phyloP scores from a whole-genome alignment of 2,329 filamentous ascomycete species.

The Zelopaecilomyces penicillatus region DNA sequence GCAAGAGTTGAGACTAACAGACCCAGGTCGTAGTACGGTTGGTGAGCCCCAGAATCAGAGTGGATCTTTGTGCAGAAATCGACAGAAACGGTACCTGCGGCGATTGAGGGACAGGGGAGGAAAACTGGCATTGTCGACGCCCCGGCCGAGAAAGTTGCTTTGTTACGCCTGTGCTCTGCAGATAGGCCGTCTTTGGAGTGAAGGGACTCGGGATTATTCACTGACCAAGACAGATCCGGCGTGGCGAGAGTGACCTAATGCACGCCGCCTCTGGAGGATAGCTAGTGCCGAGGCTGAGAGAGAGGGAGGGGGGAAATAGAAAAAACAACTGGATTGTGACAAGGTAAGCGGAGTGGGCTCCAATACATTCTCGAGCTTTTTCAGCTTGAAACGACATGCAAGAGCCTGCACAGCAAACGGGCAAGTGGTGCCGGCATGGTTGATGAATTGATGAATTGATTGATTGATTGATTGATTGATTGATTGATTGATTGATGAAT shows the following conservation, averaged over 20 bases:
- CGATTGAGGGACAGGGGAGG: slow-evolving; percentile 15
- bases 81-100: slow-evolving; percentile 23
- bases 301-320: background rate
- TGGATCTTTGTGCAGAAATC: slow-evolving; percentile 22
- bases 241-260: slow-evolving; percentile 9
- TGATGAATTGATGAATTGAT: too few relatives aligned
- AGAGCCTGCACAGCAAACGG: too few relatives aligned
- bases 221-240: slow-evolving; percentile 8
- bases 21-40: slow-evolving; percentile 13
- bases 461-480: too few relatives aligned
- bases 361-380: too few relatives aligned
- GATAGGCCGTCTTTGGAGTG: slow-evolving; percentile 6
- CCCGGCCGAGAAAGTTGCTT: slow-evolving; percentile 10
- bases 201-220: slow-evolving; percentile 7
- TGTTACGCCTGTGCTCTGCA: slow-evolving; percentile 12
- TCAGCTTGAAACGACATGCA: too few relatives aligned
- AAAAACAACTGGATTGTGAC: too few relatives aligned
- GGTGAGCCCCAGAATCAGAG: slow-evolving; percentile 13
- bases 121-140: slow-evolving; percentile 12
- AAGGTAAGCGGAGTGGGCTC: too few relatives aligned
- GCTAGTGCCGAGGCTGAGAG: slow-evolving; percentile 8
- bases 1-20: slow-evolving; percentile 7
- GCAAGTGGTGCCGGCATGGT: too few relatives aligned
- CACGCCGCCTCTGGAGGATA: slow-evolving; percentile 1
- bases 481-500: too few relatives aligned